A percentile compares a stretch with the other conserved stretches of the same genome.
phyloP scores from a whole-genome alignment of 2,329 filamentous ascomycete genomes.

The Epichloe gansuensis region DNA sequence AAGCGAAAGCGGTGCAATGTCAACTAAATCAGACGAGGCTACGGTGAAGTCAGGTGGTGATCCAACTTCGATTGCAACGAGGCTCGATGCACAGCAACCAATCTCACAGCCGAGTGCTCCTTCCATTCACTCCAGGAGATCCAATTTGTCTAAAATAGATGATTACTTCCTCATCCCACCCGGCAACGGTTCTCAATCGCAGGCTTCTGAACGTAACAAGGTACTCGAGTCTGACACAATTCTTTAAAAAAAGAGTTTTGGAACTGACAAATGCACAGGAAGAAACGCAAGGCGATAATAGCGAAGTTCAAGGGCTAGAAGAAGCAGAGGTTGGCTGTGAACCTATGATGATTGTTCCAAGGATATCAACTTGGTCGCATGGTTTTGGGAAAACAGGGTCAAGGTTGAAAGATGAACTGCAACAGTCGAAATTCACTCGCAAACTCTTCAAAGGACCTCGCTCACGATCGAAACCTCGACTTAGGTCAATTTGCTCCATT shows the following conservation, averaged over 20 bases:
- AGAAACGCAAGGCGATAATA: too few relatives aligned
- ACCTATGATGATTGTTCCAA: not conserved
- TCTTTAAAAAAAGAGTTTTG: not conserved
- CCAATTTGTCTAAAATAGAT: not conserved
- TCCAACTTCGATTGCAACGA: not conserved
- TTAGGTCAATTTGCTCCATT: constrained; percentile 23
- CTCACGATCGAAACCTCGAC: constrained; percentile 28
- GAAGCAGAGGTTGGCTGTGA: not conserved
- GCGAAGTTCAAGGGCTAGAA: not conserved
- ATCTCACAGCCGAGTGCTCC: not conserved
- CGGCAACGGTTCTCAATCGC: not conserved
- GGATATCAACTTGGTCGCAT: constrained; percentile 10
- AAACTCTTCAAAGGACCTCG: constrained; percentile 30
- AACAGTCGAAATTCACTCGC: constrained; percentile 16
- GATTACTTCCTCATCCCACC: not conserved
- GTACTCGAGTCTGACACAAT: not conserved
- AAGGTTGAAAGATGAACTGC: constrained; percentile 21
- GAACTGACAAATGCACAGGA: not conserved
- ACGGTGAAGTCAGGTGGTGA: not conserved
- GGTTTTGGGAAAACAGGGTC: constrained; percentile 13
- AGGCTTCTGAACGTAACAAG: not conserved
- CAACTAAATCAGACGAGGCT: constrained; percentile 1
- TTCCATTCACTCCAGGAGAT: not conserved
- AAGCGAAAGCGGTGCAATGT: constrained; percentile 5
- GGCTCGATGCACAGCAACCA: not conserved